Conservation (phyloP, 2,329 filamentous ascomycete species). For the Penicillium italicum region DNA sequence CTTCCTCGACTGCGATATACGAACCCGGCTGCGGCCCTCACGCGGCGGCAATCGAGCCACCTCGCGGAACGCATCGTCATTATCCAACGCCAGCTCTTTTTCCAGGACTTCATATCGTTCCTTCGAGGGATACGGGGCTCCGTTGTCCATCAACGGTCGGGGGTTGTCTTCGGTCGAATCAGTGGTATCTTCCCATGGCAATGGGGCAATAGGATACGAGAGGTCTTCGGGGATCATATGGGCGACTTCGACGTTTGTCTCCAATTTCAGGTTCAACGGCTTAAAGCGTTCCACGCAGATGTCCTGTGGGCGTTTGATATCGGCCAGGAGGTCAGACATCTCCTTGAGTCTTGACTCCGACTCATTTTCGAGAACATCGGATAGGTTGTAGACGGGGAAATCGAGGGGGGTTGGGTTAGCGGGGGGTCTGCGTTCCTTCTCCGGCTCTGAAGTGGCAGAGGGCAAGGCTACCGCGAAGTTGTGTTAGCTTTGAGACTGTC, state of each 20-base stretch:
- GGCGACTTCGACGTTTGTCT: slow-evolving; percentile 34
- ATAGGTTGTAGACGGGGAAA: slow-evolving; percentile 49
- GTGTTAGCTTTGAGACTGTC: slow-evolving; percentile 11
- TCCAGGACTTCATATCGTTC: slow-evolving; percentile 49
- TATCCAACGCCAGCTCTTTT: slow-evolving; percentile 53
- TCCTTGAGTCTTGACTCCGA: slow-evolving; percentile 34
- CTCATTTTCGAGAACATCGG: slow-evolving; percentile 34
- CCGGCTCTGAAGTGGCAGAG: slow-evolving; percentile 31
- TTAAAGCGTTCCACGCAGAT: slow-evolving; percentile 39
- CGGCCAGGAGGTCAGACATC: slow-evolving; percentile 46
- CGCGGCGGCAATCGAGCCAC: slow-evolving; percentile 48
- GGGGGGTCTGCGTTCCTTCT: slow-evolving; percentile 49
- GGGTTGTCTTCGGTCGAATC: slow-evolving; percentile 27
- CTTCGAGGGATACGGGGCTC: slow-evolving; percentile 46
- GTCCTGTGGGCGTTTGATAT: slow-evolving; percentile 41
- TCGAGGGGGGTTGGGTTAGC: slow-evolving; percentile 49
- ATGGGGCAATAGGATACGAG: slow-evolving; percentile 37
- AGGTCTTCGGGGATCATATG: slow-evolving; percentile 36
- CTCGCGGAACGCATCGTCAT: slow-evolving; percentile 57
- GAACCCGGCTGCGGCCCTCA: slow-evolving; percentile 46
- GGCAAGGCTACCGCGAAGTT: slow-evolving; percentile 26
- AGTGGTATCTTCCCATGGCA: slow-evolving; percentile 34
- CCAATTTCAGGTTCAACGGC: slow-evolving; percentile 42
- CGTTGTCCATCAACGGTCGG: slow-evolving; percentile 45
- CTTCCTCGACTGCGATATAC: slow-evolving; percentile 55